Evolutionary conservation across 352 stramenopile species (phyloP).

Genomic region (Phytopythium montanum): DNA sequence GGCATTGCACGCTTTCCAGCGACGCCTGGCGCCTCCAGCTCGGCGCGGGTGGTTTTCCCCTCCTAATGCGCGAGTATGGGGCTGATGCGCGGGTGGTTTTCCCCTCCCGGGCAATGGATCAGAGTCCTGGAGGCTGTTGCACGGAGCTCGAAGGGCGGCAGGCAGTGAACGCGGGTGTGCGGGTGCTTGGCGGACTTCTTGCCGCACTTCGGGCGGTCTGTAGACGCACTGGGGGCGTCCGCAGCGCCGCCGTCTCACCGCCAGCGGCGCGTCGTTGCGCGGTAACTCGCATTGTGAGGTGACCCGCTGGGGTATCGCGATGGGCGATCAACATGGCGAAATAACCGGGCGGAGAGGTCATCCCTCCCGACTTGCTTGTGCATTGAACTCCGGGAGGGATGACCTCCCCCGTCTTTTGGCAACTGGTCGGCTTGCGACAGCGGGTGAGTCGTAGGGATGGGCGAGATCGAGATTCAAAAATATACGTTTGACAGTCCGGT

Average conservation of each 20-base stretch:
- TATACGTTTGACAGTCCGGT: no score
- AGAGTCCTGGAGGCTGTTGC: no score
- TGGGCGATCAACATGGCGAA: no score
- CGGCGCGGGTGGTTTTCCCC: slow-evolving; percentile 8
- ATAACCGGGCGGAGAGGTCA: not conserved
- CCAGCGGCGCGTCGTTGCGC: no score
- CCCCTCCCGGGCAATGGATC: slow-evolving; percentile 2
- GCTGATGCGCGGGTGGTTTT: slow-evolving; percentile 12
- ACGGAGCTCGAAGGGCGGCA: no score
- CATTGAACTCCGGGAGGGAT: slow-evolving; percentile 6
- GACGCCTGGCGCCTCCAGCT: not conserved
- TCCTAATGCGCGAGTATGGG: not conserved
- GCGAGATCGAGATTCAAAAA: no score
- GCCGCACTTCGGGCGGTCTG: not conserved
- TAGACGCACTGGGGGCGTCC: not conserved
- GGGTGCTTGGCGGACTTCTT: not conserved
- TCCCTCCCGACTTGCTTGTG: not conserved
- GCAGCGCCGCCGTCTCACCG: no score
- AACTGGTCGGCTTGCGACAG: not conserved
- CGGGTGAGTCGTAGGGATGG: slow-evolving; percentile 5
- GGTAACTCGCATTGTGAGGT: no score
- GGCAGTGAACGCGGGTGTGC: not conserved
- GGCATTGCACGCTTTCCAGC: slow-evolving; percentile 15
- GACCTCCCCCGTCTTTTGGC: slow-evolving; percentile 2
- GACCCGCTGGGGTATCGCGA: no score